phyloP scores from a whole-genome alignment of 768 basidiomycete species.

The Russula abietina region DNA sequence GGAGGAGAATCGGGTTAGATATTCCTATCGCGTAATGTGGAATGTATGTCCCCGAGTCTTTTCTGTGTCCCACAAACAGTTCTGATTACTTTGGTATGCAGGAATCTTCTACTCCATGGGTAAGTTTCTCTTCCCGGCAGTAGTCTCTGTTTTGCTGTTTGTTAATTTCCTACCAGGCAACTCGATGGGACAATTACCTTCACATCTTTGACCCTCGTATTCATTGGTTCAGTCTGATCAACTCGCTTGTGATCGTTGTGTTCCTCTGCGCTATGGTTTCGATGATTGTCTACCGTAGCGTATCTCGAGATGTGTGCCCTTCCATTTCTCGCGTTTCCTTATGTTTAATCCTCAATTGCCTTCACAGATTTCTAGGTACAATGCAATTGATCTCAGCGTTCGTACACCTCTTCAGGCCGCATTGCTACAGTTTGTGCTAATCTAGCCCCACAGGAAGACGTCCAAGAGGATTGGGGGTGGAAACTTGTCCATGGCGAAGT shows the following conservation, averaged over 20 bases:
- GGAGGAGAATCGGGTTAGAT: slow-evolving; percentile 57
- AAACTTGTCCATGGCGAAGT: slow-evolving; percentile 96
- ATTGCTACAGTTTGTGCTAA: not conserved
- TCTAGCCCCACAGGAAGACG: slow-evolving; percentile 62
- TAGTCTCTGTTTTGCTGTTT: not conserved
- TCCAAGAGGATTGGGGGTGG: slow-evolving; percentile 98
- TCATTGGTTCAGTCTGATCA: slow-evolving; percentile 94
- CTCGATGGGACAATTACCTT: slow-evolving; percentile 94
- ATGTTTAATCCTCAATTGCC: not conserved
- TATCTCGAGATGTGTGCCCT: slow-evolving; percentile 73
- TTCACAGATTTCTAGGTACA: slow-evolving; percentile 80
- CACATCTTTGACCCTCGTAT: slow-evolving; percentile 91
- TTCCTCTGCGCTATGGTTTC: slow-evolving; percentile 93
- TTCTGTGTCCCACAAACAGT: not conserved
- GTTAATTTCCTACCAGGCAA: slow-evolving; percentile 49
- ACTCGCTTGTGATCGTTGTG: slow-evolving; percentile 84
- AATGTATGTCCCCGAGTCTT: slow-evolving; percentile 52
- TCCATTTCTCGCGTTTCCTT: not conserved
- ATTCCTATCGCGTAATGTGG: slow-evolving; percentile 87
- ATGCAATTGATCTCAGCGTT: slow-evolving; percentile 86
- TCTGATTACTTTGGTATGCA: slow-evolving; percentile 29
- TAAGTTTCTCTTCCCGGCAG: slow-evolving; percentile 28
- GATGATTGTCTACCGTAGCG: slow-evolving; percentile 80
- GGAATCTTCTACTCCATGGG: slow-evolving; percentile 86
- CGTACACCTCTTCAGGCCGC: slow-evolving; percentile 25